phyloP scores from a whole-genome alignment of 2,329 filamentous ascomycete genomes.

The Colletotrichum sp. region DNA sequence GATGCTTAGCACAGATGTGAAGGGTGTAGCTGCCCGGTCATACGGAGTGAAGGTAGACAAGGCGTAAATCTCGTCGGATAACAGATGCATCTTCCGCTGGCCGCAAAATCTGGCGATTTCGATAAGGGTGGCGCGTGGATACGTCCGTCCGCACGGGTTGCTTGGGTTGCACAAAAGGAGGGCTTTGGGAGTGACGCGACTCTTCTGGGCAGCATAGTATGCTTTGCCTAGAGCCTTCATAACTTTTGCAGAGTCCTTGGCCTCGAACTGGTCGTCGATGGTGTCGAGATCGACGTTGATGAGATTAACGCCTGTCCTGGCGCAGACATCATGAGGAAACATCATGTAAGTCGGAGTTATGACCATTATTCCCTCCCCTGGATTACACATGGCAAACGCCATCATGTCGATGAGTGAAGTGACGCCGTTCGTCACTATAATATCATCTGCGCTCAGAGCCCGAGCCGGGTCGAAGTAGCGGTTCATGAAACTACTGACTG shows the following conservation, averaged over 20 bases:
- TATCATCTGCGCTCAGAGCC: background rate
- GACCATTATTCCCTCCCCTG: background rate
- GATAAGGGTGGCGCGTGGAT: background rate
- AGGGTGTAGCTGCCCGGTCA: background rate
- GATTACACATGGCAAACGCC: background rate
- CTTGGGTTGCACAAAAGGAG: constrained; percentile 10
- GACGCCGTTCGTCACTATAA: background rate
- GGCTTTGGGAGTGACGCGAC: background rate
- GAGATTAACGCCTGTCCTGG: background rate
- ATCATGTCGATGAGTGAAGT: constrained; percentile 2
- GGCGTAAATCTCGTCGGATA: constrained; percentile 1
- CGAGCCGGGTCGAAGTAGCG: background rate
- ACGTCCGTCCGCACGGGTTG: background rate
- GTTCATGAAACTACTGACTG: background rate
- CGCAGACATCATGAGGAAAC: background rate
- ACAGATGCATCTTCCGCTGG: background rate
- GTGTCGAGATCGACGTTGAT: background rate
- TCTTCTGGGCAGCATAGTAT: background rate
- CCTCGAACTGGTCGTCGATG: background rate
- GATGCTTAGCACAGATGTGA: constrained; percentile 9
- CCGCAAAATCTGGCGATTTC: background rate
- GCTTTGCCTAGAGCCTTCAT: background rate
- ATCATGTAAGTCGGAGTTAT: constrained; percentile 6
- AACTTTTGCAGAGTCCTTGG: background rate
- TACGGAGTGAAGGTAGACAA: background rate